Evolutionary conservation across 2,329 filamentous ascomycete species (phyloP), one percentile per base, ranked within the genome.

Genomic region (Cladosporium oxysporum): DNA sequence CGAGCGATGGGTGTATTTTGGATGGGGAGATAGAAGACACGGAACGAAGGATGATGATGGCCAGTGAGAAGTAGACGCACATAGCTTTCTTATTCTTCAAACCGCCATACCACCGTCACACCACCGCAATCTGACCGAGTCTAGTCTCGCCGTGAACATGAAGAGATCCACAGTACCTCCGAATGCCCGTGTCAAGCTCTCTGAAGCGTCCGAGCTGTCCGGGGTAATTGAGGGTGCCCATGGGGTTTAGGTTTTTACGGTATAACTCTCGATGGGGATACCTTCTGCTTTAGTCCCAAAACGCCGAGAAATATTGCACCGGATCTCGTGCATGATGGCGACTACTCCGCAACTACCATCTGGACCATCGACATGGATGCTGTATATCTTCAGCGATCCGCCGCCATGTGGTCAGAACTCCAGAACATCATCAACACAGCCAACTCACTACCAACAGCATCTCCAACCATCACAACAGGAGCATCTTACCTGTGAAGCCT

Each of bases 31-130:
- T 14, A 23, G 41, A 21, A 16, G 8, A 29, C 29, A 37, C 31
- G 28, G 52, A 53, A 61, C 16, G 29, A 11, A 23, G 33, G 33
- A 49, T 47, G 50, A n/a, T 47, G 26, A 28, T 44, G n/a, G 28
- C 28, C 2, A 26, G 10, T 3, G 23, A 31, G 33, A 49, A 58
- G 12, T 14, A 35, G 57, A 62, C 21, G 33, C 37, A 58, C 66
- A 62, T 65, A 29, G 14, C 66, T 67, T 66, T 62, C 59, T 52
- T 62, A 62, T 62, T 50, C n/a, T 37, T 35, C 59, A 62, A 52
- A 18, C 31, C 41, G 41, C 41, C 41, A 47, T 47, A 47, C 41
- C 41, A 47, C 41, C 41, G 59, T 29, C 44, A 53, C 44, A n/a
- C 28, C 44, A 62, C 61, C 61, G 61, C 49, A 33, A 63, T 63